phyloP scores from a whole-genome alignment of 2,329 filamentous ascomycete genomes.

The Claviceps pazoutovae region DNA sequence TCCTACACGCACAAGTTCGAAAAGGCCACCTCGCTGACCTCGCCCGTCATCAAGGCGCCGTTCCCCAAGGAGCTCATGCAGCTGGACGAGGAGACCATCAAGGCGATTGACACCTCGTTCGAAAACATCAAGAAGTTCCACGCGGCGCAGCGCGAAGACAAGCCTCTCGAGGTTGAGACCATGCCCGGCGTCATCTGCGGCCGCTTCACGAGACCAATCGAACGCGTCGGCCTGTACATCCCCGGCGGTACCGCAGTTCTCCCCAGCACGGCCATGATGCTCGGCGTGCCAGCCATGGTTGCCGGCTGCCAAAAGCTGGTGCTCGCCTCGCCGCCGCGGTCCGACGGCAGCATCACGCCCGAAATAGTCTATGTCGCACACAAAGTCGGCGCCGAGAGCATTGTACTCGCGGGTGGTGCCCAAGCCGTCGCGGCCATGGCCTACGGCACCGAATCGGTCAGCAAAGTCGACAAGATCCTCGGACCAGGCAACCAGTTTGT shows the following conservation, averaged over 20 bases:
- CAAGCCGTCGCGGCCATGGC: constrained; percentile 95
- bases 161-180: constrained; percentile 76
- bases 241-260: constrained; percentile 95
- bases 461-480: constrained; percentile 96
- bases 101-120: constrained; percentile 87
- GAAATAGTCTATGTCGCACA: constrained; percentile 97
- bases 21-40: constrained; percentile 80
- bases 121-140: constrained; percentile 95
- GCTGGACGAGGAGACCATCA: constrained; percentile 65
- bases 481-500: constrained; percentile 98
- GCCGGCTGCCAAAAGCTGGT: constrained; percentile 94
- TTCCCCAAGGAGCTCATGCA: constrained; percentile 81
- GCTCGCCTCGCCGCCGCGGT: constrained; percentile 76
- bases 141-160: constrained; percentile 73
- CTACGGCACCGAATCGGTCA: constrained; percentile 87
- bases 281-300: constrained; percentile 94
- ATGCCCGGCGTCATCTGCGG: constrained; percentile 96
- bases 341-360: constrained; percentile 81
- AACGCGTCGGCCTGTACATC: constrained; percentile 91
- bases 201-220: constrained; percentile 82
- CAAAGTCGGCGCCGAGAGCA: constrained; percentile 91
- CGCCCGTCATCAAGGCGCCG: constrained; percentile 78
- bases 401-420: constrained; percentile 87
- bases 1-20: constrained; percentile 97
- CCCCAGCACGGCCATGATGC: constrained; percentile 92